Evolutionary conservation across 176 grass and related monocot species (phyloP).

Genomic region (Cymbopogon citratus): DNA sequence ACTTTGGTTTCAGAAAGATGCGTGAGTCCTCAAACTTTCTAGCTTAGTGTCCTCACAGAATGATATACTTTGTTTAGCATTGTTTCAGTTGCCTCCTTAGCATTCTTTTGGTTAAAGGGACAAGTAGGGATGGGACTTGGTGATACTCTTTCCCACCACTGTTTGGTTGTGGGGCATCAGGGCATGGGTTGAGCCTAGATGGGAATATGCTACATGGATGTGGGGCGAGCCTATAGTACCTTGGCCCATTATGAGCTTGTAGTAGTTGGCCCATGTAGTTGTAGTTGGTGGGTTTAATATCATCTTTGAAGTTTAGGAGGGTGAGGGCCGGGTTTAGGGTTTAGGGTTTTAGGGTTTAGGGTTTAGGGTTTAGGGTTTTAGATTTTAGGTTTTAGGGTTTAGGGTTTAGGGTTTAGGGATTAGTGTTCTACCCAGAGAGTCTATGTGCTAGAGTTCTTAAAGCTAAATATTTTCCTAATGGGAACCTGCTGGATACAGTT

Average conservation of each 20-base stretch:
- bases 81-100: neutral
- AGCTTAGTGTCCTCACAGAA: neutral
- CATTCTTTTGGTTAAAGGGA: neutral
- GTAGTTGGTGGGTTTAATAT: neutral
- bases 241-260: neutral
- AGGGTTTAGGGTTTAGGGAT: no score
- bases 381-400: no score
- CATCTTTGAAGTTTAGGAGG: neutral
- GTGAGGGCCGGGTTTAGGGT: no score
- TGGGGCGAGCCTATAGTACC: neutral
- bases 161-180: neutral
- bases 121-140: neutral
- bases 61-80: slow-evolving; percentile 7
- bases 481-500: no score
- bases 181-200: no score
- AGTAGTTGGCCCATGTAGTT: neutral
- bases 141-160: neutral
- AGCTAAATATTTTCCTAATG: no score
- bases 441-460: no score
- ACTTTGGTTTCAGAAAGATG: slow-evolving; percentile 96
- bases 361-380: no score
- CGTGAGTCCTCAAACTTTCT: slow-evolving; percentile 45
- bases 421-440: no score
- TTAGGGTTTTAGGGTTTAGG: no score
- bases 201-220: neutral